Evolutionary conservation across 75 land plant genomes (phyloP).

Genomic region (Sequoiadendron giganteum): DNA sequence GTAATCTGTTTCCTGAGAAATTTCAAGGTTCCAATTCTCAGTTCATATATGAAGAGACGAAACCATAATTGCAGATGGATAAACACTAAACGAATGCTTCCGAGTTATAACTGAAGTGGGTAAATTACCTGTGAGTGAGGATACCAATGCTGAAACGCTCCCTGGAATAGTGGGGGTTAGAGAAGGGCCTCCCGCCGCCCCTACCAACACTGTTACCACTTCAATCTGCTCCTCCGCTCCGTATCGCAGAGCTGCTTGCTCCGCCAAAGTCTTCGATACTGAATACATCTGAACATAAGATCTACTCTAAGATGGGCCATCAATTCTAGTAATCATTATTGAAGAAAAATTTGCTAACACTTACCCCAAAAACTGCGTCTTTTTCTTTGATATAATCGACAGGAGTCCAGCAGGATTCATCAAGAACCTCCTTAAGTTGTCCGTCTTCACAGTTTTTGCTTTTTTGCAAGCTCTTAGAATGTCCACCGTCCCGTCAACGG

Average conservation of each 20-base stretch:
- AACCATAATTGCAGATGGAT: not conserved
- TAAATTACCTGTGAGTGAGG: slow-evolving; percentile 2
- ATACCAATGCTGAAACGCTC: not conserved
- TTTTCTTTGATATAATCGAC: not conserved
- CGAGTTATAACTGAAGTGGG: not conserved
- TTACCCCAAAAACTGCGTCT: not conserved
- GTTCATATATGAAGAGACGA: not conserved
- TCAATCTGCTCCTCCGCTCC: not conserved
- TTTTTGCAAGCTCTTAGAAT: not conserved
- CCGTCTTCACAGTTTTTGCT: not conserved
- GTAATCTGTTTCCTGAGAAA: not conserved
- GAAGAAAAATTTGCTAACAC: not conserved
- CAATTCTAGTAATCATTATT: not conserved
- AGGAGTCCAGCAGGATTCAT: slow-evolving; percentile 8
- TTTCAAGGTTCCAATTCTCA: not conserved
- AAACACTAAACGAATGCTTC: too few species aligned
- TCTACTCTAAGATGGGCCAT: not conserved
- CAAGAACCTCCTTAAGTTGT: not conserved
- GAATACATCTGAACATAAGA: not conserved
- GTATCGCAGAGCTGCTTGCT: not conserved
- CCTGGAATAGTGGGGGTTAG: not conserved
- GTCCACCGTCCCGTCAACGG: not conserved
- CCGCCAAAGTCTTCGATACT: not conserved
- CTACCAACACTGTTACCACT: not conserved
- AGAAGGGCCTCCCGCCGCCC: slow-evolving; percentile 19